A percentile compares a stretch with the other conserved stretches of the same genome.
phyloP scores from a whole-genome alignment of 352 stramenopile genomes.

The Pythium chondricola region DNA sequence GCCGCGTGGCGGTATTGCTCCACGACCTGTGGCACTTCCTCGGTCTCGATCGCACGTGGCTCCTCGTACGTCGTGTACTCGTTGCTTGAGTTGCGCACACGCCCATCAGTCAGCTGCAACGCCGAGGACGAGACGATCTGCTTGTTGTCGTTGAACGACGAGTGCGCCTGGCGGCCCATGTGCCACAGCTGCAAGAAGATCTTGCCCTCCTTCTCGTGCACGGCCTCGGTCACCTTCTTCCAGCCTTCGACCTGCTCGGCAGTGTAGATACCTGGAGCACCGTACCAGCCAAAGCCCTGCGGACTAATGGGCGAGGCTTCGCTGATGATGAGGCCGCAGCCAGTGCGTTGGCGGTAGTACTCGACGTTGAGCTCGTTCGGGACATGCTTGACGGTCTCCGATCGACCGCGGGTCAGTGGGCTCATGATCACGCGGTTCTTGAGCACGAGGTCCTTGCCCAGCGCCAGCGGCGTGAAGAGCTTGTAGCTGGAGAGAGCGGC shows the following conservation, averaged over 20 bases:
- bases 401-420: slow-evolving; percentile 21
- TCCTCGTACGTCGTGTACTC: slow-evolving; percentile 15
- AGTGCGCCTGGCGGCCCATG: slow-evolving; percentile 35
- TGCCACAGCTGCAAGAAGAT: slow-evolving; percentile 66
- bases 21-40: slow-evolving; percentile 55
- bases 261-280: slow-evolving; percentile 23
- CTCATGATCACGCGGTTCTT: slow-evolving; percentile 32
- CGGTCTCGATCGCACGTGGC: slow-evolving; percentile 37
- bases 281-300: slow-evolving; percentile 8
- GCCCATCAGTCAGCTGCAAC: slow-evolving; percentile 19
- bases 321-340: slow-evolving; percentile 24
- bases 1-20: slow-evolving; percentile 48
- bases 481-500: too few relatives aligned
- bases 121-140: slow-evolving; percentile 19
- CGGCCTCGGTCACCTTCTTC: slow-evolving; percentile 29
- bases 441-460: slow-evolving; percentile 11
- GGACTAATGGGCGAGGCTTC: slow-evolving; percentile 4
- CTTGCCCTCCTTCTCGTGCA: slow-evolving; percentile 39
- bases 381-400: background rate
- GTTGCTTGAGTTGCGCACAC: slow-evolving; percentile 14
- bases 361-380: slow-evolving; percentile 24
- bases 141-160: slow-evolving; percentile 11
- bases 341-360: slow-evolving; percentile 22
- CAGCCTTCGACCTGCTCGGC: slow-evolving; percentile 19
- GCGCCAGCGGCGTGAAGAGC: slow-evolving; percentile 17